Conservation (phyloP, 2,329 filamentous ascomycete genomes). For the Scopulariopsis brevicaulis region DNA sequence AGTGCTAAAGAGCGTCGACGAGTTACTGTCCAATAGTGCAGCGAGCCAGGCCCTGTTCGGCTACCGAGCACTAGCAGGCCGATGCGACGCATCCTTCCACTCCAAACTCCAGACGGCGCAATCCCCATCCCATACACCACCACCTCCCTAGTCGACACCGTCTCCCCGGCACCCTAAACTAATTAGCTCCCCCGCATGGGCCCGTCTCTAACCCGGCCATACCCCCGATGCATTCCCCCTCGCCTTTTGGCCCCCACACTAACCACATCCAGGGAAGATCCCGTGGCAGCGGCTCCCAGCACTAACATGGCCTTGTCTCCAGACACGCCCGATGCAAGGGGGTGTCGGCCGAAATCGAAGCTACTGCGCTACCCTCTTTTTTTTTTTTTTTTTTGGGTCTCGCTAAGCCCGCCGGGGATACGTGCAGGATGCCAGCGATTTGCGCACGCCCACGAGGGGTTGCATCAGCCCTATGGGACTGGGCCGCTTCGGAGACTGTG, state of each 20-base stretch:
- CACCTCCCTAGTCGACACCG: too few relatives aligned
- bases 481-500: background rate
- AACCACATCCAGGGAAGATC: background rate
- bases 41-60: too few relatives aligned
- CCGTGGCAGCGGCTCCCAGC: too few relatives aligned
- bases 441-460: background rate
- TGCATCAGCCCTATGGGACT: constrained; percentile 2
- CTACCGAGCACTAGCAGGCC: too few relatives aligned
- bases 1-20: too few relatives aligned
- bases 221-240: background rate
- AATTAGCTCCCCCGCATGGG: background rate
- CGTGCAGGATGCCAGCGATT: background rate
- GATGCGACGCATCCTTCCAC: too few relatives aligned
- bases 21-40: too few relatives aligned
- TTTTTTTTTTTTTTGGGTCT: background rate
- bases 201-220: background rate
- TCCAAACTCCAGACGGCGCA: too few relatives aligned
- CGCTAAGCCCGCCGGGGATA: background rate
- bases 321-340: background rate
- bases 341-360: background rate
- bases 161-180: too few relatives aligned
- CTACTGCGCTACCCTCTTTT: background rate
- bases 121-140: too few relatives aligned
- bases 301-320: background rate
- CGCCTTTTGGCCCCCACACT: background rate